Base-by-base conservation (phyloP, 2,329 filamentous ascomycete genomes). In the Ophiostoma angusticollis region DNA sequence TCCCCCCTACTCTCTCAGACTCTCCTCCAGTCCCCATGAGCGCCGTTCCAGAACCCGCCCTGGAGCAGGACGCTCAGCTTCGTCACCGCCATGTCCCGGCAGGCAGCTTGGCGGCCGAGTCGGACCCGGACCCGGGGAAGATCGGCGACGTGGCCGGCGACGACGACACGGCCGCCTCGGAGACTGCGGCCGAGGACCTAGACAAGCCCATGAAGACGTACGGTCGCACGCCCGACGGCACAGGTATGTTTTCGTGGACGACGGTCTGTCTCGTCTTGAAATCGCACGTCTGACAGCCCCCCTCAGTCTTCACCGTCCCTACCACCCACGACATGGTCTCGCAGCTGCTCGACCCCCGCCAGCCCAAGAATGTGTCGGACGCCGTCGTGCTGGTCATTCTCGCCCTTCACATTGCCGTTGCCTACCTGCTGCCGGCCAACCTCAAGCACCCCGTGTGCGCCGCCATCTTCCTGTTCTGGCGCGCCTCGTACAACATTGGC, bases 321-420 rank as follows among this genome's bases (percentile, higher is more conserved):
- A 80, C 85, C 46, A 98, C 91, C 41, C 86, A 95, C 68, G 91
- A 98, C 63, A 96, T 98, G 91, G 89, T 98, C 51, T 93, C 89
- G 37, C 91, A 96, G 63, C 73, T 98, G 40, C 76, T 98, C 51
- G 91, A 93, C 52, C 91, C 91, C 37, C 83, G 82, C 49, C 82
- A 96, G 57, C 86, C 91, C 38, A 98, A 98, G 68, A 96, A 96
- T 57, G 58, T 93, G 28, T 91, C 86, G 45, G 91, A 98, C 60
- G 62, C 77, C 42, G 55, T 81, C 43, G 86, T 98, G 47, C 69
- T 98, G 41, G 69, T 70, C 33, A 80, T 95, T 43, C 70, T 98
- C 35, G 80, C 68, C 40, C 61, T 74, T 37, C 83, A 93, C 54
- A 79, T 93, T 49, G 58, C 81, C 37, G 65, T 78, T 14, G 75